Conservation (phyloP, 208 protist species). For the Crithidia brevicula region DNA sequence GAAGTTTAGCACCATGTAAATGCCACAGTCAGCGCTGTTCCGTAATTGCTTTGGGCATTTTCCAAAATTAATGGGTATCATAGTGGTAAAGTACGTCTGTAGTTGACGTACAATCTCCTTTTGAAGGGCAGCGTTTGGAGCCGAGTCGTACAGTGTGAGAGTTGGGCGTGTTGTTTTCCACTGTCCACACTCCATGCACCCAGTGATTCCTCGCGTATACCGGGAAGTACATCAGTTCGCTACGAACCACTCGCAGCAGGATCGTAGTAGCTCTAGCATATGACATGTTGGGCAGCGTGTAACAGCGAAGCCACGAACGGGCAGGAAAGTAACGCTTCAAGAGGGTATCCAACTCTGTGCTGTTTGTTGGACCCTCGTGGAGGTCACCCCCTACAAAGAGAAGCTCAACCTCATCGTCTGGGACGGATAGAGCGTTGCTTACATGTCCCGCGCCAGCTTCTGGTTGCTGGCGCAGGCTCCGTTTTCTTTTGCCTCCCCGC, state of each 20-base stretch:
- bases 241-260: not conserved
- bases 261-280: not conserved
- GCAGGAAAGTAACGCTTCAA: not conserved
- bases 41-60: not conserved
- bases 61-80: not conserved
- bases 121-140: not conserved
- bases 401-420: not conserved
- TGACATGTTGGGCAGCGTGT: not conserved
- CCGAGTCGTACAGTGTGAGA: not conserved
- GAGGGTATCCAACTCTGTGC: not conserved
- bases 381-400: not conserved
- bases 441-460: not conserved
- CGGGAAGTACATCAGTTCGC: not conserved
- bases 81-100: not conserved
- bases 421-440: not conserved
- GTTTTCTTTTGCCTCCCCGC: not conserved
- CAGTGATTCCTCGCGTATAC: not conserved
- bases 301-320: not conserved
- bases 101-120: not conserved
- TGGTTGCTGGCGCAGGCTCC: not conserved
- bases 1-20: not conserved
- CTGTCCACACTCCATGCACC: not conserved
- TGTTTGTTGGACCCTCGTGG: not conserved
- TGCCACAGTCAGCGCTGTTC: not conserved
- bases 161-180: not conserved